A percentile compares a stretch with the other conserved stretches of the same genome.
phyloP scores from a whole-genome alignment of 768 basidiomycete genomes.

The Tremella yokohamensis region DNA sequence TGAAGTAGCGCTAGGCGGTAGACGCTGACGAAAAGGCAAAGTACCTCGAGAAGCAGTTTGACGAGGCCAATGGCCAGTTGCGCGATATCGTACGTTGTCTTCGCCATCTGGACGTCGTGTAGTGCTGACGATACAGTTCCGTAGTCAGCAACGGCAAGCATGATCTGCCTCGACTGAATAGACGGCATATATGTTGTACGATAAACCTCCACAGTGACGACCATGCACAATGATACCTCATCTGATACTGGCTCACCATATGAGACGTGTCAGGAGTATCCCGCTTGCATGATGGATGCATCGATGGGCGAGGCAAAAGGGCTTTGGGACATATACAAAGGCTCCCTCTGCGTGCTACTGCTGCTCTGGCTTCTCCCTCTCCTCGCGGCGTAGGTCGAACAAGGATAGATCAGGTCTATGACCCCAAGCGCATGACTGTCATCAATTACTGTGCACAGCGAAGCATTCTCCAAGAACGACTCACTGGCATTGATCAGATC shows the following conservation, averaged over 20 bases:
- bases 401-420: not conserved
- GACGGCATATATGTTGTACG: too few relatives aligned
- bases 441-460: too few relatives aligned
- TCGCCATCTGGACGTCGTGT: not conserved
- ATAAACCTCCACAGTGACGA: too few relatives aligned
- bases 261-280: too few relatives aligned
- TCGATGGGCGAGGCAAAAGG: too few relatives aligned
- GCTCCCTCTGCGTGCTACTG: too few relatives aligned
- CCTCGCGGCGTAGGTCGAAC: not conserved
- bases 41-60: conserved; percentile 89
- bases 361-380: not conserved
- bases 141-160: conserved; percentile 40
- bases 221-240: too few relatives aligned
- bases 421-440: too few relatives aligned
- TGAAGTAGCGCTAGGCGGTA: not conserved
- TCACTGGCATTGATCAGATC: conserved; percentile 95
- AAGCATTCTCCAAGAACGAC: conserved; percentile 55
- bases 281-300: too few relatives aligned
- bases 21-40: conserved; percentile 61
- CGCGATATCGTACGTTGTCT: conserved; percentile 53
- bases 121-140: conserved; percentile 30
- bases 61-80: conserved; percentile 80
- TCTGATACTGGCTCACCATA: too few relatives aligned
- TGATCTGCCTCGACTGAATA: conserved; percentile 1
- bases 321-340: too few relatives aligned